Percentiles rank a stretch among this genome's conserved stretches.
Evolutionary conservation across 768 basidiomycete species (phyloP).

Genomic region (Daedaleopsis sinensis): DNA sequence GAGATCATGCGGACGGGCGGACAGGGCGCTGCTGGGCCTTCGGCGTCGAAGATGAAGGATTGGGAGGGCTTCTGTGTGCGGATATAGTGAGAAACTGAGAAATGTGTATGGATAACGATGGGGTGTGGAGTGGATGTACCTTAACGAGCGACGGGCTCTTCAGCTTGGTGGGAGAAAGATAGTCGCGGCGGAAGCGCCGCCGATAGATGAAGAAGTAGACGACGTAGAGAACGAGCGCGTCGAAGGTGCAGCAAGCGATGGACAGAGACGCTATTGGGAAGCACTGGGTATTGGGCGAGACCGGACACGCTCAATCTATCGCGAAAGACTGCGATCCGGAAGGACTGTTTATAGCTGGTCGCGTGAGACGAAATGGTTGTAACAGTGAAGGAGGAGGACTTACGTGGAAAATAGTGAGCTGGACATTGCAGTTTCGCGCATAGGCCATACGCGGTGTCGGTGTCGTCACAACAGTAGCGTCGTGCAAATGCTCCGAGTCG

Average conservation of each 20-base stretch:
- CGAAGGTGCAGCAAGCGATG: background rate
- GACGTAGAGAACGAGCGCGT: background rate
- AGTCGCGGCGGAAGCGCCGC: background rate
- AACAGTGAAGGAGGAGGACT: no score
- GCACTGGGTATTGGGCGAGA: background rate
- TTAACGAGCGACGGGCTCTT: background rate
- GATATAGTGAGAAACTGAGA: no score
- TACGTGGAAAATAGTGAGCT: no score
- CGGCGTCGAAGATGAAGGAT: no score
- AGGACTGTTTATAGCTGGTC: no score
- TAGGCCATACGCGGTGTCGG: background rate
- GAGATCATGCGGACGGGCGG: background rate
- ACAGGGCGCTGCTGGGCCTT: no score
- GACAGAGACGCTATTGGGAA: background rate
- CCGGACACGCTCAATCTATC: background rate
- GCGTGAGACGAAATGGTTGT: no score
- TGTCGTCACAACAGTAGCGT: no score
- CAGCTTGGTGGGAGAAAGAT: background rate
- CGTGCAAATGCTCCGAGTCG: background rate
- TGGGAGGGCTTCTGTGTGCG: no score
- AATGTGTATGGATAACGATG: no score
- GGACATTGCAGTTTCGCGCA: background rate
- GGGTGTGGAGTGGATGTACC: background rate
- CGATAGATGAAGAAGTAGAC: constrained; percentile 2
- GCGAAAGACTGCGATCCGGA: no score